A percentile compares a stretch with the other conserved stretches of the same genome.
These are phyloP conservation scores for Avena atlantica DNA, from an alignment of 176 grass and related monocot genomes.

Conservation along the genomic window DNA sequence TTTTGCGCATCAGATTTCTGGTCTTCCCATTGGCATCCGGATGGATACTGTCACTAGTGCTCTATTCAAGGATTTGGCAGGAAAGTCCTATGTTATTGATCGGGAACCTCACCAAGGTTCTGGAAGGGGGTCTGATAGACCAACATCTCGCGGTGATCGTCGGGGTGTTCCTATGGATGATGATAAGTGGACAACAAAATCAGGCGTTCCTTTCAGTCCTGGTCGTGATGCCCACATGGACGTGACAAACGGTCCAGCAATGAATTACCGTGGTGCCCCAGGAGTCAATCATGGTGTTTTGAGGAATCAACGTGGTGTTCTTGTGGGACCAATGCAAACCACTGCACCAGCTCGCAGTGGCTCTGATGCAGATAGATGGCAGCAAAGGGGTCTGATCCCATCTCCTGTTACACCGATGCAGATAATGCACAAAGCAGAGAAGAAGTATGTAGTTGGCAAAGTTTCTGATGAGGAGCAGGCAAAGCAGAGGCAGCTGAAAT, in stretches of 20 bases:
- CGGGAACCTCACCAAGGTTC: conserved; percentile 66
- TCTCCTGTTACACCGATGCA: conserved; percentile 79
- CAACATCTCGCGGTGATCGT: conserved; percentile 64
- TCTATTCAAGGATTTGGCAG: conserved; percentile 56
- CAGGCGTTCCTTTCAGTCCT: conserved; percentile 55
- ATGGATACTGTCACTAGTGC: conserved; percentile 49
- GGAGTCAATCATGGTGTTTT: conserved; percentile 72
- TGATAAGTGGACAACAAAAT: conserved; percentile 71
- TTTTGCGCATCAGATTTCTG: conserved; percentile 55
- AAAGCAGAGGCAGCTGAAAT: conserved; percentile 83
- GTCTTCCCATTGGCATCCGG: conserved; percentile 76
- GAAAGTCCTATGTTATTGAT: conserved; percentile 65
- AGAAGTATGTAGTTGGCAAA: conserved; percentile 73
- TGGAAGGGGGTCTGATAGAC: conserved; percentile 61
- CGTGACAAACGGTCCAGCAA: conserved; percentile 51
- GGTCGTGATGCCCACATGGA: conserved; percentile 64
- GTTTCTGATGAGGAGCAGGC: conserved; percentile 76
- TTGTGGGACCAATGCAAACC: conserved; percentile 61
- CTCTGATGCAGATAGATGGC: conserved; percentile 92
- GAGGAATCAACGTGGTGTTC: conserved; percentile 73
- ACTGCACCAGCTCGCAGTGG: conserved; percentile 49
- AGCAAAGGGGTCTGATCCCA: conserved; percentile 79
- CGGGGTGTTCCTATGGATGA: conserved; percentile 63
- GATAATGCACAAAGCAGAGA: conserved; percentile 88
- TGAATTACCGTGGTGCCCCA: conserved; percentile 60